Evolutionary conservation across 2,329 filamentous ascomycete genomes (phyloP).

Genomic region (Monilinia aucupariae): DNA sequence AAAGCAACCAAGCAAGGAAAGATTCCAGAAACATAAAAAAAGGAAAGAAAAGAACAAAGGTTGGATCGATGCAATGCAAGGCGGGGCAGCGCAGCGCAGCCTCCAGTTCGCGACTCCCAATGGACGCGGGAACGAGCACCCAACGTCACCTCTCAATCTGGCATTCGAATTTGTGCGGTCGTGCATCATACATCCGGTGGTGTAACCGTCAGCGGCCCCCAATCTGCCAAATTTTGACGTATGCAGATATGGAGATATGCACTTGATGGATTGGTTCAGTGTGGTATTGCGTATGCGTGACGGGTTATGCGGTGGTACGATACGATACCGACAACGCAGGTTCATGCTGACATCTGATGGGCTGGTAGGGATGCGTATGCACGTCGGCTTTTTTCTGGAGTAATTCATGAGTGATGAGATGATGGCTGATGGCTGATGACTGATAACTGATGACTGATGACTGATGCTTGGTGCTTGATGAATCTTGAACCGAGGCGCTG

Average conservation of each 20-base stretch:
- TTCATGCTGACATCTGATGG: conserved; percentile 5
- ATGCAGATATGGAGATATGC: background rate
- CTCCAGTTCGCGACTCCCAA: background rate
- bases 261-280: background rate
- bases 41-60: background rate
- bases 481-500: no score
- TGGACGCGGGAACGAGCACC: conserved; percentile 6
- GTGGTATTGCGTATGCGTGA: background rate
- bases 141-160: conserved; percentile 1
- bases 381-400: background rate
- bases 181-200: background rate
- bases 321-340: background rate
- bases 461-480: no score
- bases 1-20: background rate
- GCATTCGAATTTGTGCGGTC: conserved; percentile 4
- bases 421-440: background rate
- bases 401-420: background rate
- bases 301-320: background rate
- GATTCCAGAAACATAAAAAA: background rate
- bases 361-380: background rate
- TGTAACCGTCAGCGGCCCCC: background rate
- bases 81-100: background rate
- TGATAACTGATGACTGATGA: background rate
- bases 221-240: background rate
- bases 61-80: conserved; percentile 6